Conservation (phyloP, 305 asterid genomes). For the Fraxinus ornus region DNA sequence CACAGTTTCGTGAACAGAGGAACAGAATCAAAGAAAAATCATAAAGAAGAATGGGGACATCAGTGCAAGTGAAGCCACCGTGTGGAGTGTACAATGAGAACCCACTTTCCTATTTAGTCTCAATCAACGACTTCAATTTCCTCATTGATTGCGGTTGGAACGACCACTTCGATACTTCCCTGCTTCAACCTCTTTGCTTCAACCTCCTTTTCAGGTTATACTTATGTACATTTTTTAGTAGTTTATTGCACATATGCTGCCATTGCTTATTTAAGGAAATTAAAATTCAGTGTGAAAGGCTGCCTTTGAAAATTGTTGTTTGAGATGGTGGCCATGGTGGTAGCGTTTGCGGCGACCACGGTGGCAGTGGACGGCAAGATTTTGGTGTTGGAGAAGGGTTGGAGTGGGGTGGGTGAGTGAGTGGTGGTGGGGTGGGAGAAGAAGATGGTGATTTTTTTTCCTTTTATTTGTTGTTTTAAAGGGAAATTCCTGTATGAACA, state of each 20-base stretch:
- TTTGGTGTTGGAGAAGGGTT: too few species aligned
- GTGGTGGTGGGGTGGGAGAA: too few species aligned
- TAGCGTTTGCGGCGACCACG: too few species aligned
- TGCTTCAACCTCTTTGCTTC: conserved; percentile 88
- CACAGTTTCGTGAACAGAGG: background rate
- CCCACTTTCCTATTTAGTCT: conserved; percentile 84
- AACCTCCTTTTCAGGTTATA: conserved; percentile 76
- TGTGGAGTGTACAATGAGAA: conserved; percentile 93
- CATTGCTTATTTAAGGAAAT: background rate
- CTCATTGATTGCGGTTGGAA: conserved; percentile 97
- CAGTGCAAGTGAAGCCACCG: conserved; percentile 92
- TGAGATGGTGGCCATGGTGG: too few species aligned
- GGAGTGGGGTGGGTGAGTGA: too few species aligned
- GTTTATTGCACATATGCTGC: background rate
- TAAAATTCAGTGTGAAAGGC: background rate
- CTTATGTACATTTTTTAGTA: background rate
- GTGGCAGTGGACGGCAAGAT: too few species aligned
- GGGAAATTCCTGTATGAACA: too few species aligned
- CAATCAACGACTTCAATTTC: conserved; percentile 83
- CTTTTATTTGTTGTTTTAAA: too few species aligned
- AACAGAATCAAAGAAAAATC: background rate
- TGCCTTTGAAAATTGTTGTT: too few species aligned
- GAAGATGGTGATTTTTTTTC: too few species aligned
- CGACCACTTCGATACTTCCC: conserved; percentile 85
- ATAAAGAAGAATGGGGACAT: conserved; percentile 66